Evolutionary conservation across 2,329 filamentous ascomycete genomes (phyloP).

Genomic region (Fusarium redolens): DNA sequence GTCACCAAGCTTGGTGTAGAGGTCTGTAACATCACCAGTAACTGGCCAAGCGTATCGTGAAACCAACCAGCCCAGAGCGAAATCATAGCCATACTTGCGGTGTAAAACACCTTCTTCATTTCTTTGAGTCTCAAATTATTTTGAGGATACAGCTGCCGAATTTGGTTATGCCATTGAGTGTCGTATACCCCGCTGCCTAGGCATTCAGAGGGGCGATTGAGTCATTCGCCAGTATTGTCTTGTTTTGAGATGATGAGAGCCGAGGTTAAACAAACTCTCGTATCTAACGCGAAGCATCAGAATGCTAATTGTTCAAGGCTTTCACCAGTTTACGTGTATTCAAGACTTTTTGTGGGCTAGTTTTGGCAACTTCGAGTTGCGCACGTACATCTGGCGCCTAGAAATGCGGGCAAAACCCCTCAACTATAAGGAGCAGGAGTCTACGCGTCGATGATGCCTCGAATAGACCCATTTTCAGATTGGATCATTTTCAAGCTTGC

Average conservation of each 20-base stretch:
- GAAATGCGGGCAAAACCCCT: neutral
- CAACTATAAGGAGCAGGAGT: neutral
- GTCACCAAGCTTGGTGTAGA: neutral
- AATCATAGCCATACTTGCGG: neutral
- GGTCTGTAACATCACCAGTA: neutral
- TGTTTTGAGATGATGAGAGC: neutral
- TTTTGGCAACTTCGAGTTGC: neutral
- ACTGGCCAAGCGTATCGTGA: too few relatives aligned
- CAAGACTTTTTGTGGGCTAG: too few relatives aligned
- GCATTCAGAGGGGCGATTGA: neutral
- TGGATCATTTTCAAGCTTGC: accelerated
- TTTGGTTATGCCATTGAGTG: neutral
- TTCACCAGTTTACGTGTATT: neutral
- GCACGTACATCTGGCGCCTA: neutral
- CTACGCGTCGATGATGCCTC: neutral
- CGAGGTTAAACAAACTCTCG: accelerated
- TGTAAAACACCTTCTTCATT: neutral
- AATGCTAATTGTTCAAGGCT: accelerated
- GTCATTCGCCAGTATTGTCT: neutral
- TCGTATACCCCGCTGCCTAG: neutral
- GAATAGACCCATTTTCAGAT: neutral
- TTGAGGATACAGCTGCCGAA: neutral
- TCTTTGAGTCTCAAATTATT: neutral
- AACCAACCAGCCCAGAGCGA: neutral
- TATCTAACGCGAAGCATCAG: accelerated